Conservation (phyloP, 2,329 filamentous ascomycete species). For the Juglanconis oblonga region DNA sequence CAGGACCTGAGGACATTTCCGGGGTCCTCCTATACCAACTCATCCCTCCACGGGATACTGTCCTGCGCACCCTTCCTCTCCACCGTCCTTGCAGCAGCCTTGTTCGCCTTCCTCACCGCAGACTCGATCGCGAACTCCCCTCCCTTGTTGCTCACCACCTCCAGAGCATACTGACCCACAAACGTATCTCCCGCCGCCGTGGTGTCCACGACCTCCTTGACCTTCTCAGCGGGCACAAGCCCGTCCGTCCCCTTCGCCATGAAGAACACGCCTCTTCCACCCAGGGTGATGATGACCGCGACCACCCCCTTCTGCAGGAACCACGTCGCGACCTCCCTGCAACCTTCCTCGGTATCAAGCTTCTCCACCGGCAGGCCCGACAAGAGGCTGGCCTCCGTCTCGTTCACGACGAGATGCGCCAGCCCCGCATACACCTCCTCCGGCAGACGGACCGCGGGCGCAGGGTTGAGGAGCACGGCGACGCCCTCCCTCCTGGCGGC, state of each 20-base stretch:
- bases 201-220: slow-evolving; percentile 75
- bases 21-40: slow-evolving; percentile 28
- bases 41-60: slow-evolving; percentile 63
- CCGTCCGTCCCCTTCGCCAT: slow-evolving; percentile 41
- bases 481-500: slow-evolving; percentile 47
- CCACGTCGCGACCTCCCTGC: slow-evolving; percentile 46
- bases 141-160: slow-evolving; percentile 52
- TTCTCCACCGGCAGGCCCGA: slow-evolving; percentile 51
- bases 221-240: slow-evolving; percentile 63
- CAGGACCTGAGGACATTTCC: too few relatives aligned
- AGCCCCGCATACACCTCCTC: slow-evolving; percentile 63
- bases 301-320: slow-evolving; percentile 70
- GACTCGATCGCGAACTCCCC: slow-evolving; percentile 51
- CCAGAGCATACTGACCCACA: slow-evolving; percentile 80
- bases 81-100: slow-evolving; percentile 64
- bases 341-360: slow-evolving; percentile 43
- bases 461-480: slow-evolving; percentile 79
- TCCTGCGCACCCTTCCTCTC: slow-evolving; percentile 63
- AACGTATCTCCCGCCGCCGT: slow-evolving; percentile 95
- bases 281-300: slow-evolving; percentile 82
- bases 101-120: slow-evolving; percentile 59
- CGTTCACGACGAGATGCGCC: slow-evolving; percentile 82
- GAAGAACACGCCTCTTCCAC: slow-evolving; percentile 74
- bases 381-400: slow-evolving; percentile 80
- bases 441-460: slow-evolving; percentile 70